Base-by-base conservation (phyloP, 2,329 filamentous ascomycete species). In the Fusarium liriodendri region DNA sequence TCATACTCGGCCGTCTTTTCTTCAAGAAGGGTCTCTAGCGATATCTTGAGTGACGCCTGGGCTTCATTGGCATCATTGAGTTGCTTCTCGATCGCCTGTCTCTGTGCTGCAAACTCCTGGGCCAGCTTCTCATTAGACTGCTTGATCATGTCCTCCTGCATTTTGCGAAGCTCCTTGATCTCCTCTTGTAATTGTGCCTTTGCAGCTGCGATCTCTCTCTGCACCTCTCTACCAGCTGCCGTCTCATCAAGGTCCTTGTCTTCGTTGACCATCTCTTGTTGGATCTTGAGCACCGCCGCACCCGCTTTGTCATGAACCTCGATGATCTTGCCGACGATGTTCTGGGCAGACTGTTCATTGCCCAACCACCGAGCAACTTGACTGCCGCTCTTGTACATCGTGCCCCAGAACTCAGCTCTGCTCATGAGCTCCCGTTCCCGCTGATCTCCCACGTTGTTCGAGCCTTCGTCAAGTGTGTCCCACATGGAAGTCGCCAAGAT, bases 351-450 rank as follows among this genome's bases (percentile, higher is more conserved):
- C 27, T 27, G 14, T 29, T 61, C 27, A 20, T 32, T 61, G 13
- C 58, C 58, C 3, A 25, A 22, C 58, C 58, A 61, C 20, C 58
- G 25, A 13, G 25, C 38, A 7, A 61, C 38, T 29, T 47, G 25
- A 14, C 58, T 61, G 22, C 58, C 58, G n/a, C 58, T 33, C 9
- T 61, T 61, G 58, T 61, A 42, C 58, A 61, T 61, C 18, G 38
- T 47, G 8, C 58, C 38, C 58, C 58, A 47, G n/a, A 61, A 47
- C 27, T 61, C 40, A 10, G 58, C 37, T 25, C 20, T 18, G 10
- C 7, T 47, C 4, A 61, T 13, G 13, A 61, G 29, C 4, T 61
- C 58, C 25, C 27, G 27, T 32, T 62, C 42, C 6, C 59, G 59
- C 8, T 27, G 35, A 13, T 32, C 32, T 2, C 16, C 50, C 18